Evolutionary conservation across 768 basidiomycete genomes (phyloP).

Genomic region (Leccinum longicurvipes): DNA sequence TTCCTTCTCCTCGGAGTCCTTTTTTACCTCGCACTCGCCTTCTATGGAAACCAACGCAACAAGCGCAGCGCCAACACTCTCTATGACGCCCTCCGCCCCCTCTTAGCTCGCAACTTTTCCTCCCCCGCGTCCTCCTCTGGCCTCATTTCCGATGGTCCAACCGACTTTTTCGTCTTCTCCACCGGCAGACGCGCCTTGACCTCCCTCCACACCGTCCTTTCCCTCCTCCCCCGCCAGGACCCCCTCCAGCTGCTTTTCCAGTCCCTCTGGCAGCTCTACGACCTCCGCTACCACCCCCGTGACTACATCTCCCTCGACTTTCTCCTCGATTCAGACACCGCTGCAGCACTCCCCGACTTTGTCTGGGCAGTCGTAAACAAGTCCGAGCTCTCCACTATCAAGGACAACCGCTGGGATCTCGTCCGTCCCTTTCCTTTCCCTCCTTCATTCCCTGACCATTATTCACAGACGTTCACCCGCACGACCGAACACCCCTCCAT

Average conservation of each 20-base stretch:
- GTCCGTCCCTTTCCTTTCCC: conserved; percentile 44
- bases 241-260: conserved; percentile 64
- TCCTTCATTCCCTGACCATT: conserved; percentile 1
- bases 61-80: conserved; percentile 58
- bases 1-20: conserved; percentile 51
- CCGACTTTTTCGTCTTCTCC: conserved; percentile 83
- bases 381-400: conserved; percentile 67
- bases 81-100: conserved; percentile 55
- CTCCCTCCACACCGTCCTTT: conserved; percentile 77
- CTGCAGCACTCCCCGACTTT: conserved; percentile 53
- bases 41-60: conserved; percentile 62
- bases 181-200: conserved; percentile 78
- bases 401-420: conserved; percentile 79
- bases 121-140: conserved; percentile 50
- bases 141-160: conserved; percentile 63
- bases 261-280: conserved; percentile 58
- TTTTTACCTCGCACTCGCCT: conserved; percentile 54
- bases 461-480: conserved; percentile 72
- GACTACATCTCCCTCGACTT: conserved; percentile 82
- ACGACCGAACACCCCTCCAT: conserved; percentile 63
- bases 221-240: conserved; percentile 83
- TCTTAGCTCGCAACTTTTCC: conserved; percentile 74
- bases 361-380: conserved; percentile 86
- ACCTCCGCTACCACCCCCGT: conserved; percentile 65
- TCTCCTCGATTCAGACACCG: conserved; percentile 47